Conservation (phyloP, 2,329 filamentous ascomycete species). For the Epichloe coenophiala region DNA sequence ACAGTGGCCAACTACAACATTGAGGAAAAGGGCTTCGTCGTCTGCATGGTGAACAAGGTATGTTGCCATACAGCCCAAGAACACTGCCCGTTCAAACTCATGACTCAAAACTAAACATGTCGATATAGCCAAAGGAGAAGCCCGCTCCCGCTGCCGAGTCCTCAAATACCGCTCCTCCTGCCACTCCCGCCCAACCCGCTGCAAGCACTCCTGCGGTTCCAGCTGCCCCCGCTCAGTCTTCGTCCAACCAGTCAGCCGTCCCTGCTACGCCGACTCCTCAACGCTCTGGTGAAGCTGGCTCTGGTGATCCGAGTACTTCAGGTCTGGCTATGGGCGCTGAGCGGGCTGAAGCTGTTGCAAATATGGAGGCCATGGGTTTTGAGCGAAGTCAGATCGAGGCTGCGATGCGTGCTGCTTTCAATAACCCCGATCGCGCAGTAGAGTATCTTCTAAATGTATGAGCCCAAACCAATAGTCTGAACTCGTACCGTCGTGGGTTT, state of each 20-base stretch:
- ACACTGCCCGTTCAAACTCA: background rate
- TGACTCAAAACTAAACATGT: background rate
- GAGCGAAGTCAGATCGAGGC: slow-evolving; percentile 75
- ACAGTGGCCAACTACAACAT: slow-evolving; percentile 96
- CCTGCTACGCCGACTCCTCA: slow-evolving; percentile 43
- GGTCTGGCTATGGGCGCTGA: slow-evolving; percentile 78
- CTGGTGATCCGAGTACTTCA: slow-evolving; percentile 43
- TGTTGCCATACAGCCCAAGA: slow-evolving; percentile 7
- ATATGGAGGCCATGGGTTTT: slow-evolving; percentile 98
- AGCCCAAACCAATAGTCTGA: slow-evolving; percentile 20
- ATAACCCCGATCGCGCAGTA: slow-evolving; percentile 92
- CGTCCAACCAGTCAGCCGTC: slow-evolving; percentile 34
- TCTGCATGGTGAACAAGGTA: slow-evolving; percentile 98
- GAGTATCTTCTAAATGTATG: slow-evolving; percentile 79
- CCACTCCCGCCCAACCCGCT: slow-evolving; percentile 40
- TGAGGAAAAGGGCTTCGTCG: slow-evolving; percentile 98
- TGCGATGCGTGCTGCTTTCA: slow-evolving; percentile 91
- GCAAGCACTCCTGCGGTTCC: slow-evolving; percentile 49
- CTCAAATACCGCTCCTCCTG: slow-evolving; percentile 43
- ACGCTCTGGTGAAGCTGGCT: slow-evolving; percentile 21
- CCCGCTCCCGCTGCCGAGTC: slow-evolving; percentile 37
- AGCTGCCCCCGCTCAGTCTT: slow-evolving; percentile 23
- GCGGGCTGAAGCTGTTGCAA: slow-evolving; percentile 67
- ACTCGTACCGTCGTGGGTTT: background rate
- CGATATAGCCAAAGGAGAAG: slow-evolving; percentile 50